These are phyloP conservation scores for Linum lewisii DNA, from an alignment of 345 rosid genomes.

Conservation along the genomic window DNA sequence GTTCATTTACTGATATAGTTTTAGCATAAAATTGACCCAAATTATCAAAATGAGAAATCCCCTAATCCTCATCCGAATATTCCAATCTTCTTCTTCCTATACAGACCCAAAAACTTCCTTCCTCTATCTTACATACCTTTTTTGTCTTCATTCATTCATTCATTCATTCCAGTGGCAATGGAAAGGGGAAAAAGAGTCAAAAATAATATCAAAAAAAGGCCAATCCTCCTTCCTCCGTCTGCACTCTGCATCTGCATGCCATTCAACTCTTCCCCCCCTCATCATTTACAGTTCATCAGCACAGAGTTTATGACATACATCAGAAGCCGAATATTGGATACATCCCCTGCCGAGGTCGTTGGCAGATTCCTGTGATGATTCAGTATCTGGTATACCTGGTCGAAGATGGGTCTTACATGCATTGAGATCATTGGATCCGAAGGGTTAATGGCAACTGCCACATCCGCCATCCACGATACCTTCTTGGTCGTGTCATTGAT, in stretches of 20 bases:
- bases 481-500: conserved; percentile 51
- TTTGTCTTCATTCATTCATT: neutral
- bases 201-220: neutral
- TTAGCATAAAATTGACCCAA: neutral
- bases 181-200: neutral
- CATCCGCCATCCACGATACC: conserved; percentile 74
- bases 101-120: neutral
- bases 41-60: no score
- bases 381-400: conserved; percentile 67
- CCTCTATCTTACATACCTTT: neutral
- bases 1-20: no score
- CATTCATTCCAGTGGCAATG: neutral
- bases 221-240: neutral
- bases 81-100: neutral
- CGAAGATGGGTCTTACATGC: conserved; percentile 57
- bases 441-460: conserved; percentile 66
- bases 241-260: no score
- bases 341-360: conserved; percentile 30
- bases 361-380: conserved; percentile 44
- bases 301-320: conserved; percentile 65
- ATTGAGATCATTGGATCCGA: conserved; percentile 50
- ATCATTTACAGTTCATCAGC: conserved; percentile 53
- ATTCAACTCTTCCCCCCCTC: no score
- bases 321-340: conserved; percentile 44
- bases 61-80: neutral